These are phyloP conservation scores for Mycena sp. DNA, from an alignment of 1,284 basidiomycete species.

Conservation along the genomic window DNA sequence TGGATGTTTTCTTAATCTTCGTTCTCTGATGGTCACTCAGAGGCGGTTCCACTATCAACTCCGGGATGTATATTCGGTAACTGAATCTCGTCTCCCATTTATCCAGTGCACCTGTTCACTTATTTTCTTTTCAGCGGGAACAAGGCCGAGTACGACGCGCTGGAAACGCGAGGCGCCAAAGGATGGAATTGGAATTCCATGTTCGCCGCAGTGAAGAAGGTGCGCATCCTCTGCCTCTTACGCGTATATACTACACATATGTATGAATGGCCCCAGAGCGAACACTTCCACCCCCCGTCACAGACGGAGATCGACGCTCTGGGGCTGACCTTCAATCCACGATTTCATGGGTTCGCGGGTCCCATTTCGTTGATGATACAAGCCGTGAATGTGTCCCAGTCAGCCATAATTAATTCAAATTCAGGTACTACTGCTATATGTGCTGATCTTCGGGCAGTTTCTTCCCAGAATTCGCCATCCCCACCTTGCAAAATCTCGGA, in stretches of 20 bases:
- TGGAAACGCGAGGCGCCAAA: slow-evolving; percentile 17
- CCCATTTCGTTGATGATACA: slow-evolving; percentile 19
- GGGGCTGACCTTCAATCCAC: slow-evolving; percentile 1
- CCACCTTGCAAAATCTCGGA: slow-evolving; percentile 13
- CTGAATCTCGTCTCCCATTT: not conserved
- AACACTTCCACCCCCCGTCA: slow-evolving; percentile 14
- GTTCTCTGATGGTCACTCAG: not conserved
- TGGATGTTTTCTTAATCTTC: no score
- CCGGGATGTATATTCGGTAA: slow-evolving; percentile 22
- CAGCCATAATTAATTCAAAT: not conserved
- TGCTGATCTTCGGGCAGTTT: no score
- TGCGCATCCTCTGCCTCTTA: not conserved
- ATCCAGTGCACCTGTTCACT: no score
- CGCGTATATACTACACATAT: not conserved
- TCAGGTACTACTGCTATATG: not conserved
- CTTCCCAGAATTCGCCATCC: slow-evolving; percentile 16
- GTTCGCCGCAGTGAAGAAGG: slow-evolving; percentile 16
- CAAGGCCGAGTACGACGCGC: no score
- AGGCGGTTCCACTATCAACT: slow-evolving; percentile 20
- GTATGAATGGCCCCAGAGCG: slow-evolving; percentile 1
- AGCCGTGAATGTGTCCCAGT: slow-evolving; percentile 19
- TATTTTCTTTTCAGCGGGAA: no score
- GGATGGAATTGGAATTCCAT: slow-evolving; percentile 24
- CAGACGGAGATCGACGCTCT: slow-evolving; percentile 3
- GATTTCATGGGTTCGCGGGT: slow-evolving; percentile 7